These are phyloP conservation scores for Pseudoneurospora amorphoporcata DNA, from an alignment of 495 filamentous ascomycete species.

Conservation along the genomic window DNA sequence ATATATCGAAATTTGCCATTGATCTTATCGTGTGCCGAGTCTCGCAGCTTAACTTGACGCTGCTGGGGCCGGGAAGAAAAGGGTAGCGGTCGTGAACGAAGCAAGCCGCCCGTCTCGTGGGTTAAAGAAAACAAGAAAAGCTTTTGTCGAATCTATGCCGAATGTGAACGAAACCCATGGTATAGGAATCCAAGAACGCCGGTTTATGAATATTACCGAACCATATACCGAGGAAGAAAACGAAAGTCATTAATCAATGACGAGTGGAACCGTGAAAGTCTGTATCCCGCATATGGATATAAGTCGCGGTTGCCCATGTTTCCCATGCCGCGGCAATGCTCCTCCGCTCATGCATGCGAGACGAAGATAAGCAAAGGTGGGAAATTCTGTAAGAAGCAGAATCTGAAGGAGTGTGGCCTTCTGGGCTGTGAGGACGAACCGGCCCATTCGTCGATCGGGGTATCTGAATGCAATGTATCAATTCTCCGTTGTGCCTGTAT, in stretches of 20 bases:
- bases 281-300: background rate
- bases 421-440: constrained; percentile 5
- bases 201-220: constrained; percentile 20
- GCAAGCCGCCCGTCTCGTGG: background rate
- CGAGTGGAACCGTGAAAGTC: constrained; percentile 2
- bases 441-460: constrained; percentile 15
- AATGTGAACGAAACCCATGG: constrained; percentile 9
- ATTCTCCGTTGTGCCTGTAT: constrained; percentile 16
- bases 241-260: constrained; percentile 18
- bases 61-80: background rate
- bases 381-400: background rate
- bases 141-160: constrained; percentile 25
- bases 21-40: background rate
- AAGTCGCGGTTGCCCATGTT: background rate
- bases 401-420: constrained; percentile 3
- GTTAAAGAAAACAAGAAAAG: constrained; percentile 1
- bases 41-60: background rate
- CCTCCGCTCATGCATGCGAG: background rate
- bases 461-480: constrained; percentile 36
- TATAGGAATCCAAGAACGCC: constrained; percentile 25
- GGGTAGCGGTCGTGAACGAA: background rate
- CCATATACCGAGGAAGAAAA: constrained; percentile 23
- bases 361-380: background rate
- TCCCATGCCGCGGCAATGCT: background rate
- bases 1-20: background rate